Evolutionary conservation across 148 eudicot species (phyloP).

Genomic region (Selenicereus undatus): DNA sequence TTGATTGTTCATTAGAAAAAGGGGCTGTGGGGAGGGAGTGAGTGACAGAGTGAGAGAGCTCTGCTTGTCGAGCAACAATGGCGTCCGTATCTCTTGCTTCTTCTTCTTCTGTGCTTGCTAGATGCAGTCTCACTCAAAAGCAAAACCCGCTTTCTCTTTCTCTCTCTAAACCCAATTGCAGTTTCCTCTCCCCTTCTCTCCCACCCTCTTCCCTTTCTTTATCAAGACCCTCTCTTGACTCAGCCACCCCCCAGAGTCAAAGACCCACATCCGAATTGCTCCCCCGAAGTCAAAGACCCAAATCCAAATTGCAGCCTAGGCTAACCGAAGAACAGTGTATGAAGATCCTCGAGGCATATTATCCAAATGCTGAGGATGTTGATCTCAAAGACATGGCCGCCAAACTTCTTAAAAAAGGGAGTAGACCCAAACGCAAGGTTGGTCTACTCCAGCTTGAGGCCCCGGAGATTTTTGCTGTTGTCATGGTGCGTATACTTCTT

Average conservation of each 20-base stretch:
- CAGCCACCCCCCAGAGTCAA: constrained; percentile 17
- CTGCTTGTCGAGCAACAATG: constrained; percentile 28
- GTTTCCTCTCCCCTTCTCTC: constrained; percentile 24
- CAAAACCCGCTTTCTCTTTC: constrained; percentile 32
- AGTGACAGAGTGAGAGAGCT: neutral
- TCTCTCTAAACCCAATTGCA: constrained; percentile 32
- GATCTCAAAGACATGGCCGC: neutral
- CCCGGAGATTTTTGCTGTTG: constrained; percentile 89
- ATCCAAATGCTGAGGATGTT: constrained; percentile 27
- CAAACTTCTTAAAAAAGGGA: neutral
- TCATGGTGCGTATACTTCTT: constrained; percentile 49
- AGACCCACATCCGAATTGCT: constrained; percentile 32
- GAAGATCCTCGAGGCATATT: constrained; percentile 1
- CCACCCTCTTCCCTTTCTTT: constrained; percentile 31
- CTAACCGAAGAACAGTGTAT: neutral
- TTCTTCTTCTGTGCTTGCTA: constrained; percentile 33
- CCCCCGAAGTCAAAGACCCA: constrained; percentile 27
- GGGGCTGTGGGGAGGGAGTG: neutral
- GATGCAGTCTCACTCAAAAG: constrained; percentile 22
- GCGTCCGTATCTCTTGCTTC: constrained; percentile 17
- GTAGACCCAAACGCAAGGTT: neutral
- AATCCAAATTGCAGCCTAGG: constrained; percentile 5
- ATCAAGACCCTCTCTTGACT: constrained; percentile 32
- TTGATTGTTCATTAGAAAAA: neutral
- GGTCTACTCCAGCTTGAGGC: constrained; percentile 48